phyloP scores from a whole-genome alignment of 306 rosid genomes.

The Fagus sylvatica region DNA sequence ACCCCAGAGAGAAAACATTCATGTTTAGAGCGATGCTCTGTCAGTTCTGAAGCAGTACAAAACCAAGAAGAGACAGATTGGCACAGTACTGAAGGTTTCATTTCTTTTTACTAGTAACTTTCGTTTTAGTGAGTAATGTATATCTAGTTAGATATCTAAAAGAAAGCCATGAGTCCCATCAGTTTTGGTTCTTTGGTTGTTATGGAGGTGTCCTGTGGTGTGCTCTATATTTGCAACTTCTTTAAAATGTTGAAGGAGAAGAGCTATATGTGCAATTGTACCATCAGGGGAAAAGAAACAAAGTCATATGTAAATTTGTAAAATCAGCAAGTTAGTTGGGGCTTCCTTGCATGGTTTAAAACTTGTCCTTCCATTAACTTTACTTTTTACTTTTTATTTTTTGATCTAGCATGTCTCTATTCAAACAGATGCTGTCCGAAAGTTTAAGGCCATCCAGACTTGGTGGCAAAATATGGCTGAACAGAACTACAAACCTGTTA shows the following conservation, averaged over 20 bases:
- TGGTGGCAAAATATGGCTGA: slow-evolving; percentile 95
- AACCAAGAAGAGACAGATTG: slow-evolving; percentile 35
- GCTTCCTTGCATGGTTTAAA: background rate
- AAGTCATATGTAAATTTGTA: background rate
- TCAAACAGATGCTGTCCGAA: slow-evolving; percentile 63
- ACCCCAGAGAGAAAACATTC: slow-evolving; percentile 44
- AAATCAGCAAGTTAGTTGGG: background rate
- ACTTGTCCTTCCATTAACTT: background rate
- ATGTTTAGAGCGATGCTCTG: slow-evolving; percentile 39
- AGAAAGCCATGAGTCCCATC: background rate
- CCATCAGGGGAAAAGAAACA: background rate
- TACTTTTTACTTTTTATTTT: background rate
- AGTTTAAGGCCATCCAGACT: slow-evolving; percentile 80
- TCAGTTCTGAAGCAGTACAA: slow-evolving; percentile 41
- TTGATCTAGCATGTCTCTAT: background rate
- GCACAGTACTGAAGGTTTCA: slow-evolving; percentile 55
- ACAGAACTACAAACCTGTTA: slow-evolving; percentile 39
- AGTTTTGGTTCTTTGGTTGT: background rate
- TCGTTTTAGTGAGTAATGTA: slow-evolving; percentile 9
- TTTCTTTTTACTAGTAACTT: slow-evolving; percentile 19
- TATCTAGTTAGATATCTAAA: slow-evolving; percentile 6
- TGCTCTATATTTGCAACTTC: background rate
- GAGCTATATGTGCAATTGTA: background rate
- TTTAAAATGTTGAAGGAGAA: background rate
- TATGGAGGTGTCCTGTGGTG: background rate